Evolutionary conservation across 2,329 filamentous ascomycete genomes (phyloP), one percentile per base, ranked within the genome.

Genomic region (Colletotrichum spinosum): DNA sequence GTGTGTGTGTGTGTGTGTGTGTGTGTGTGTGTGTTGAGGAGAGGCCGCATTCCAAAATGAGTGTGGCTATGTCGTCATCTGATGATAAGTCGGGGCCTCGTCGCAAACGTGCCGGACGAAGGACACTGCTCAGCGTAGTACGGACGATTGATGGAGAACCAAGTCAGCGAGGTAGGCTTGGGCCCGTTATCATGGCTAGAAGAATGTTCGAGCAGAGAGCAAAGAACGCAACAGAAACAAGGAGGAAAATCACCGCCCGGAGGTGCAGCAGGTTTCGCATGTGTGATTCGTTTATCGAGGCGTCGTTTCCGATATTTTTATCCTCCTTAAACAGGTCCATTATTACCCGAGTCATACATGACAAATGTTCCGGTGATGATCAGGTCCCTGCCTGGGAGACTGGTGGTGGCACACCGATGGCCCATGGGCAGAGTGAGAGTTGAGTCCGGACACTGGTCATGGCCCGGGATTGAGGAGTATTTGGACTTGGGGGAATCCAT

Each of bases 261-360:
- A 8, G 35, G 34, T 33, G 50, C 44, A 17, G 45, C 15, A 10
- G 45, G 8, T 57, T 57, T 41, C 12, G 37, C 15, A 44, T 17
- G 35, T 44, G n/a, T 48, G 51, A 46, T 61, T 41, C 39, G 41
- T 41, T 55, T 45, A 13, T 48, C 39, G 17, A 51, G 50, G 15
- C 33, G n/a, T n/a, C 35, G 51, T 55, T 61, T 51, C 7, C 37
- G 37, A 56, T 50, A 42, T 44, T 45, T 48, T 48, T 50, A 34
- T 33, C 37, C 34, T 45, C 45, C 55, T 51, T 44, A 58, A 52
- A 44, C 35, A 41, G 12, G 8, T 17, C 37, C 38, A 46, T 11
- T 44, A 15, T 41, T 44, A 37, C 44, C 17, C 57, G 45, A 65
- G 56, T 60, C 55, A 60, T 44, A 13, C 34, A 25, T 65, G 45